phyloP scores from a whole-genome alignment of 2,329 filamentous ascomycete genomes.

The Fusarium xylarioides region DNA sequence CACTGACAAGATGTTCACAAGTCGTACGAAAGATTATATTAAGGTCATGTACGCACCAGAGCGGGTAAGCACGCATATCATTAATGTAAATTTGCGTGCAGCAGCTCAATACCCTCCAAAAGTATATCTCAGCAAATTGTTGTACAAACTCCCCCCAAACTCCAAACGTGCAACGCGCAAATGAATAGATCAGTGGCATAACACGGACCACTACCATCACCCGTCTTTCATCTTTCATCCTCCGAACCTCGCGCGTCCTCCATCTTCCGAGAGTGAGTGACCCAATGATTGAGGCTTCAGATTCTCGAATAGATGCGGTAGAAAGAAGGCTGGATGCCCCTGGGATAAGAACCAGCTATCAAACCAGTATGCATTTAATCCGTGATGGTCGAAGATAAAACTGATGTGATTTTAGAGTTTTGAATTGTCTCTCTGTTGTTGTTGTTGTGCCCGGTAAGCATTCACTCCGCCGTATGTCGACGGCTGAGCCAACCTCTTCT shows the following conservation, averaged over 20 bases:
- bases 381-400: neutral
- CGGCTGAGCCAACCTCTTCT: slow-evolving; percentile 7
- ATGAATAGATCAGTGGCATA: too few species aligned
- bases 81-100: neutral
- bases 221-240: neutral
- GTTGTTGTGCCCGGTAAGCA: slow-evolving; percentile 32
- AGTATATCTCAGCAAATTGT: neutral
- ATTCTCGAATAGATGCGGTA: neutral
- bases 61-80: neutral
- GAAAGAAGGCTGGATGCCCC: neutral
- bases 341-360: neutral
- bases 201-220: neutral
- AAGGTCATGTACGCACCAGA: neutral
- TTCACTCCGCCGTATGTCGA: slow-evolving; percentile 42
- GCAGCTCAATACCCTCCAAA: neutral
- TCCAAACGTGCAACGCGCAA: neutral
- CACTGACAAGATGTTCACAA: neutral
- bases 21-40: neutral
- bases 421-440: neutral
- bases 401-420: neutral
- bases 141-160: neutral
- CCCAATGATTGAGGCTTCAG: neutral
- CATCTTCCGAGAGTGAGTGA: neutral
- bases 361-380: accelerated
- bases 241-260: neutral